Base-by-base conservation (phyloP, 805 yeast genomes). In the Pichia nakasei region DNA sequence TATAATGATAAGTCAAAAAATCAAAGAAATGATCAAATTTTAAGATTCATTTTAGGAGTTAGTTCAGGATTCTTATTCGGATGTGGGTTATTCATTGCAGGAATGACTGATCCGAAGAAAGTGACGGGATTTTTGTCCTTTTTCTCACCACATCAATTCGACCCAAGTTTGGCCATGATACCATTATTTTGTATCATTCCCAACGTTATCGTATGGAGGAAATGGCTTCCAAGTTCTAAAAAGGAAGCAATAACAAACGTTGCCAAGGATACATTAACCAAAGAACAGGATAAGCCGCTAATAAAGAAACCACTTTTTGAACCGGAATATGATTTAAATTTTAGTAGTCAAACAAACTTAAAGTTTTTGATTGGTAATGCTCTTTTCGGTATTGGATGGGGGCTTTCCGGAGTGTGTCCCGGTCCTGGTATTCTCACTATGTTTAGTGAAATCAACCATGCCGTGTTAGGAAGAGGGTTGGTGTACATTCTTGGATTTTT, bases 311-410 rank as follows among this genome's bases (percentile, higher is more conserved):
- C 63, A 24, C 11, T 46, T 17, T 44, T 65, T 8, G 51, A 35
- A 2, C 48, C 47, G 0, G 22, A 40, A 3, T 69, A 55, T 39
- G 45, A 51, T 15, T 45, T 65, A 33, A 57, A 59, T 20, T 57
- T 44, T 33, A 43, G 54, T 19, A 56, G 54, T 3, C 49, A 52
- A 3, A 55, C 65, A 2, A 50, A 61, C 0, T 20, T 39, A 0
- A 58, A 55, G 32, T 64, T 74, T 39, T 19, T 75, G 0, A 4
- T 66, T 3, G 80, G 80, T 2, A 62, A 68, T 46, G 57, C 58
- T 0, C 12, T 72, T 6, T 75, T 75, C 50, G 80, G 80, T 9
- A 13, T 67, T 9, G 80, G 79, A 0, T 75, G 80, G 80, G 79
- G 76, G 1, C 29, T 70, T 3, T 51, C 66, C 0, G 80, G 80